A percentile compares a stretch with the other conserved stretches of the same genome.
Evolutionary conservation across 2,329 filamentous ascomycete genomes (phyloP).

Genomic region (Leptographium procerum): DNA sequence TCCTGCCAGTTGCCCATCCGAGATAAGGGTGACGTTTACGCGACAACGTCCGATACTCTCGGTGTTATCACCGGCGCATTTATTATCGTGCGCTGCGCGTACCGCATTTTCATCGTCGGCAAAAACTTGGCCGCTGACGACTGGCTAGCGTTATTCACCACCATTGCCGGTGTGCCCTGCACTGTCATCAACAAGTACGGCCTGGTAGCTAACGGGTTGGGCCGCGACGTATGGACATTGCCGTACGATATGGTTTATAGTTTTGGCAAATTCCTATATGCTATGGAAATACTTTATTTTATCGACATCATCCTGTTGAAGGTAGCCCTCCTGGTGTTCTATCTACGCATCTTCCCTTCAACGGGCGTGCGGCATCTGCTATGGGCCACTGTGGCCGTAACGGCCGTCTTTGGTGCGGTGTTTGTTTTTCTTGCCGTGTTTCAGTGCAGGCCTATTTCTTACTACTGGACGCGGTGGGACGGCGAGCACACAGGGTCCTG

Average conservation of each 20-base stretch:
- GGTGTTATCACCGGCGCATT: conserved; percentile 24
- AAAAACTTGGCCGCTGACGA: conserved; percentile 24
- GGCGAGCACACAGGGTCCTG: conserved; percentile 34
- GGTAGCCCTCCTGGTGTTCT: conserved; percentile 41
- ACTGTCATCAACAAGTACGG: conserved; percentile 19
- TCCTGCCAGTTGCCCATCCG: conserved; percentile 15
- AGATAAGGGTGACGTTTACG: conserved; percentile 21
- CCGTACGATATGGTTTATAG: conserved; percentile 26
- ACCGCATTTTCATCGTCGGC: conserved; percentile 20
- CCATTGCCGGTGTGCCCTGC: conserved; percentile 17
- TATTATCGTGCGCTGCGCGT: conserved; percentile 25
- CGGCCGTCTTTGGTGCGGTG: conserved; percentile 24
- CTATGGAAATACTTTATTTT: conserved; percentile 33
- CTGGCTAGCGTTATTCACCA: conserved; percentile 22
- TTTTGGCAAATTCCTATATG: conserved; percentile 31
- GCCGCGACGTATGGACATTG: conserved; percentile 40
- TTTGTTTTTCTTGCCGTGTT: conserved; percentile 34
- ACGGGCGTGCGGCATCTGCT: conserved; percentile 25
- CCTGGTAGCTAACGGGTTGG: conserved; percentile 28
- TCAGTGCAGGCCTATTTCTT: conserved; percentile 38
- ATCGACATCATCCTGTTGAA: conserved; percentile 33
- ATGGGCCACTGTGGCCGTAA: conserved; percentile 28
- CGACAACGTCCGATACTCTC: conserved; percentile 19
- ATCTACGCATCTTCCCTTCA: conserved; percentile 39
- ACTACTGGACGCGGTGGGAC: conserved; percentile 43